A percentile compares a stretch with the other conserved stretches of the same genome.
Evolutionary conservation across 495 filamentous ascomycete species (phyloP).

Genomic region (Astrocystis sublimbata): DNA sequence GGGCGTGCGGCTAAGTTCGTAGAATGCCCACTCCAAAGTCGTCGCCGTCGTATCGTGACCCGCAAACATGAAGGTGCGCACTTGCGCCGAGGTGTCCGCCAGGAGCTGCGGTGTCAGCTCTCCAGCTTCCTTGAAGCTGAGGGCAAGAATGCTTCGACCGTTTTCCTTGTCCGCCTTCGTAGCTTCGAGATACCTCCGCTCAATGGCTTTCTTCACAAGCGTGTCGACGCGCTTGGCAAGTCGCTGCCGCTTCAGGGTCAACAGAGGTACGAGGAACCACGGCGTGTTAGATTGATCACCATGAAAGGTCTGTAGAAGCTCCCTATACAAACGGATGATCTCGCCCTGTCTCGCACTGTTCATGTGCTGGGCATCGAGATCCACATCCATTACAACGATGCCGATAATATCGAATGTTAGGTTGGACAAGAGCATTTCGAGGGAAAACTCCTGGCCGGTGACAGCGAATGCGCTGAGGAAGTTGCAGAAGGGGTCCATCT

Average conservation of each 20-base stretch:
- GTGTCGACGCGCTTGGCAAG: slow-evolving; percentile 26
- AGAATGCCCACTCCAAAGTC: no score
- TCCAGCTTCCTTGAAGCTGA: no score
- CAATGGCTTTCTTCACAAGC: slow-evolving; percentile 25
- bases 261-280: slow-evolving; percentile 28
- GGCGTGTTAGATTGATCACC: slow-evolving; percentile 15
- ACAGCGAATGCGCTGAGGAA: slow-evolving; percentile 28
- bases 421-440: slow-evolving; percentile 29
- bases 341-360: slow-evolving; percentile 17
- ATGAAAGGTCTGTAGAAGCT: slow-evolving; percentile 26
- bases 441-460: slow-evolving; percentile 31
- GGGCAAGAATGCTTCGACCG: no score
- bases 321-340: slow-evolving; percentile 31
- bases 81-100: no score
- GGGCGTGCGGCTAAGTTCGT: no score
- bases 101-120: no score
- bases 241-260: slow-evolving; percentile 15
- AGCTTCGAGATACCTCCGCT: slow-evolving; percentile 34
- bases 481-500: slow-evolving; percentile 34
- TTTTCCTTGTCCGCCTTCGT: no score
- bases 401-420: slow-evolving; percentile 48
- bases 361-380: slow-evolving; percentile 36
- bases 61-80: no score
- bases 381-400: slow-evolving; percentile 35
- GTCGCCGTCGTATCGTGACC: no score